Evolutionary conservation across 345 rosid genomes (phyloP).

Genomic region (Boechera stricta): DNA sequence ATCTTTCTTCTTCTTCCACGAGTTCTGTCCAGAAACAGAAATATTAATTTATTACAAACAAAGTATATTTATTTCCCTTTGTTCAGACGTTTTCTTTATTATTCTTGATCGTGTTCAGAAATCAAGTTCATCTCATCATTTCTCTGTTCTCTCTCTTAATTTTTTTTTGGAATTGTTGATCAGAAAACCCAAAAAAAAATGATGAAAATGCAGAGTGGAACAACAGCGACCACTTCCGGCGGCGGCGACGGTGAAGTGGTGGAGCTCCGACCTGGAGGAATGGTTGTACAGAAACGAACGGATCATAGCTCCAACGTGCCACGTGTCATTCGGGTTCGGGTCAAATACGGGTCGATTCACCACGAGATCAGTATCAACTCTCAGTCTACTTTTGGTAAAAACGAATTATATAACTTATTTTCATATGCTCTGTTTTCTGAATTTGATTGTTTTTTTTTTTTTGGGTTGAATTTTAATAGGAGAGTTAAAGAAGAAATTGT

Average conservation of each 20-base stretch:
- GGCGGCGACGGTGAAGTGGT: conserved; percentile 47
- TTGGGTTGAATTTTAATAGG: conserved; percentile 48
- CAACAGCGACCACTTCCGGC: conserved; percentile 34
- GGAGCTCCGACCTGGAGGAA: conserved; percentile 82
- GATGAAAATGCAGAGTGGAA: conserved; percentile 29
- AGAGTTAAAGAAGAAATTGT: conserved; percentile 85
- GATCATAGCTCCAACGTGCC: conserved; percentile 61
- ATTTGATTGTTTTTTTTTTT: background rate
- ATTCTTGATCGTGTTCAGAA: conserved; percentile 18
- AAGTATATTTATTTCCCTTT: conserved; percentile 29
- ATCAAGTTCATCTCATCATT: conserved; percentile 38
- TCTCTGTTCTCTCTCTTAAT: conserved; percentile 1
- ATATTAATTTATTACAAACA: conserved; percentile 7
- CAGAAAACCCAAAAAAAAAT: conserved; percentile 10
- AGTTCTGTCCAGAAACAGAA: conserved; percentile 31
- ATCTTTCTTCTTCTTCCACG: conserved; percentile 13
- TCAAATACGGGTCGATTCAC: conserved; percentile 76
- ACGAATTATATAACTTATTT: background rate
- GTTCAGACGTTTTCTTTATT: conserved; percentile 25
- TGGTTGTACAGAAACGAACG: conserved; percentile 89
- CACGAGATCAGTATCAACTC: conserved; percentile 81
- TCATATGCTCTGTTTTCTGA: background rate
- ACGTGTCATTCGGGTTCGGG: conserved; percentile 80
- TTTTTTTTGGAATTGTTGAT: background rate
- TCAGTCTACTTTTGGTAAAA: conserved; percentile 80